A percentile compares a stretch with the other conserved stretches of the same genome.
phyloP scores from a whole-genome alignment of 169 alveolate genomes.

The Perkinsus marinus region DNA sequence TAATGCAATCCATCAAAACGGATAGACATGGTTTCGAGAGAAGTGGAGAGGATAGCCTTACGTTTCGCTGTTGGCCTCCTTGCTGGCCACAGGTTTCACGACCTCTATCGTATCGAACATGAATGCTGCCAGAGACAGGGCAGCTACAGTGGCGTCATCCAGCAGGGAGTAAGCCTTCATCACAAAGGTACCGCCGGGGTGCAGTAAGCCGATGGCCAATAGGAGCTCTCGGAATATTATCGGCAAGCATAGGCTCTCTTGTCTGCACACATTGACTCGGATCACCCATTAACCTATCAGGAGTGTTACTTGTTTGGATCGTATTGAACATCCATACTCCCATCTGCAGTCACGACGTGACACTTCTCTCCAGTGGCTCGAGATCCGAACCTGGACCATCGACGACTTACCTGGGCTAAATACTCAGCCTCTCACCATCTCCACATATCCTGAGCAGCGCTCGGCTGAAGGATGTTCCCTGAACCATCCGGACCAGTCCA shows the following conservation, averaged over 20 bases:
- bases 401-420: not conserved
- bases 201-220: slow-evolving; percentile 19
- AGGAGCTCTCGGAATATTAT: slow-evolving; percentile 17
- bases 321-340: slow-evolving; percentile 15
- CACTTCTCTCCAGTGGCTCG: not conserved
- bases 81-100: slow-evolving; percentile 27
- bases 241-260: slow-evolving; percentile 7
- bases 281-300: not conserved
- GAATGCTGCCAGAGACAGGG: slow-evolving; percentile 12
- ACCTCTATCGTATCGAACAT: slow-evolving; percentile 19
- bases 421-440: not conserved
- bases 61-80: not conserved
- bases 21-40: not conserved
- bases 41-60: not conserved
- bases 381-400: not conserved
- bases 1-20: too few relatives aligned
- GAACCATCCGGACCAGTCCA: not conserved
- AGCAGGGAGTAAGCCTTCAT: slow-evolving; percentile 19
- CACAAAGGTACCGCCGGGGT: slow-evolving; percentile 20
- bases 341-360: slow-evolving; percentile 24
- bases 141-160: slow-evolving; percentile 18
- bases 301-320: slow-evolving; percentile 13
- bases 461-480: not conserved
- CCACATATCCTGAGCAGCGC: not conserved
- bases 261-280: not conserved